These are phyloP conservation scores for Scytalidium sp. DNA, from an alignment of 2,329 filamentous ascomycete species.

Conservation along the genomic window DNA sequence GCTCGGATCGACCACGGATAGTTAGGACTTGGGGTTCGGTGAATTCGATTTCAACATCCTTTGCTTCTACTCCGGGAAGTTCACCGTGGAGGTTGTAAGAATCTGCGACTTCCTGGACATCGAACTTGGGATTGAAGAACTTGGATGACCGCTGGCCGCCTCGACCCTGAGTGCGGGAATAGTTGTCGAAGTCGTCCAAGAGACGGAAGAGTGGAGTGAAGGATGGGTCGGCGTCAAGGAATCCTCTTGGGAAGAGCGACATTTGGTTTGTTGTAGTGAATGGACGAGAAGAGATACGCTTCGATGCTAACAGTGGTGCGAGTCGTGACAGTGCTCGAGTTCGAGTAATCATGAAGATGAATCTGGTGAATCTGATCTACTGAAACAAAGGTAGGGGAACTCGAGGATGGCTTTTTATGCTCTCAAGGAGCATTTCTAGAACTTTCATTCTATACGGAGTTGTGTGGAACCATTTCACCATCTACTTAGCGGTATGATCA, in stretches of 20 bases:
- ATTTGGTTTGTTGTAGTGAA: conserved; percentile 37
- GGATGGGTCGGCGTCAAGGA: conserved; percentile 31
- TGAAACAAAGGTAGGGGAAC: background rate
- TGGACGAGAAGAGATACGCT: background rate
- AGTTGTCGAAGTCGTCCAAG: conserved; percentile 58
- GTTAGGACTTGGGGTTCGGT: conserved; percentile 60
- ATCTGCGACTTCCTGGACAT: conserved; percentile 65
- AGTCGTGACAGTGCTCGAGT: background rate
- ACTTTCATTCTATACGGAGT: background rate
- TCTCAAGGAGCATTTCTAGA: background rate
- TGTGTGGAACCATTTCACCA: background rate
- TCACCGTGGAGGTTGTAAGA: conserved; percentile 75
- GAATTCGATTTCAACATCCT: conserved; percentile 72
- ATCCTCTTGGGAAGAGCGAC: conserved; percentile 54
- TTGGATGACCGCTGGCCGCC: conserved; percentile 1
- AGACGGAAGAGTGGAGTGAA: conserved; percentile 59
- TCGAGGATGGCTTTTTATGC: background rate
- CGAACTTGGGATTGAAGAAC: conserved; percentile 58
- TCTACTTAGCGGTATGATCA: background rate
- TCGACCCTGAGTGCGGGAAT: conserved; percentile 28
- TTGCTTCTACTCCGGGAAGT: conserved; percentile 68
- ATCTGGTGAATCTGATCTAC: background rate
- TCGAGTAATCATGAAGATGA: background rate
- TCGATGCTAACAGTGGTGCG: background rate
- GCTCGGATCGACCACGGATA: conserved; percentile 64